Evolutionary conservation across 148 eudicot species (phyloP).

Genomic region (Fagopyrum tataricum): DNA sequence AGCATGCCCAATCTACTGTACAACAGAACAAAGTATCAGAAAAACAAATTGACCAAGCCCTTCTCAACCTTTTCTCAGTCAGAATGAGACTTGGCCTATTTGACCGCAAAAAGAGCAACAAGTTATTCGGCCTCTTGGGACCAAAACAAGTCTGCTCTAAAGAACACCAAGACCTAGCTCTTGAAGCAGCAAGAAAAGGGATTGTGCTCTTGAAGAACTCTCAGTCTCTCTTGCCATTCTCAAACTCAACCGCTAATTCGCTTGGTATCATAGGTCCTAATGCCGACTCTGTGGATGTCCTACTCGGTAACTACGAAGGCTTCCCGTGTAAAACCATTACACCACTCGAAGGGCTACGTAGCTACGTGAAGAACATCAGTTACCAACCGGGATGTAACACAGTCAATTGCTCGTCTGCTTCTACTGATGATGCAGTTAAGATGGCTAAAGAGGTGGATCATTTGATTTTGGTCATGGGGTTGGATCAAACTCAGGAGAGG

Average conservation of each 20-base stretch:
- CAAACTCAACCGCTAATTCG: slow-evolving; percentile 25
- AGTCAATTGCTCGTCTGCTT: slow-evolving; percentile 27
- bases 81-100: slow-evolving; percentile 61
- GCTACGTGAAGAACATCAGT: slow-evolving; percentile 22
- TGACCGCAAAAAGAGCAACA: slow-evolving; percentile 34
- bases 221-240: slow-evolving; percentile 38
- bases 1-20: slow-evolving; percentile 35
- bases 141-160: slow-evolving; percentile 43
- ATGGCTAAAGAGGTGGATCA: slow-evolving; percentile 36
- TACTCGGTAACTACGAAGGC: slow-evolving; percentile 61
- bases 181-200: slow-evolving; percentile 53
- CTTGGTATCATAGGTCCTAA: slow-evolving; percentile 60
- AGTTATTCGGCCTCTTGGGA: slow-evolving; percentile 34
- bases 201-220: slow-evolving; percentile 54
- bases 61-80: slow-evolving; percentile 41
- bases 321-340: slow-evolving; percentile 42
- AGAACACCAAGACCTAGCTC: slow-evolving; percentile 48
- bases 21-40: slow-evolving; percentile 31
- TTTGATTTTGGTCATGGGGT: slow-evolving; percentile 46
- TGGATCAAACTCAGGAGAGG: slow-evolving; percentile 45
- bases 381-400: slow-evolving; percentile 42
- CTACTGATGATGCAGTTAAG: slow-evolving; percentile 21
- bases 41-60: slow-evolving; percentile 34
- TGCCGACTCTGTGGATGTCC: slow-evolving; percentile 37
- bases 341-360: slow-evolving; percentile 35